Percentiles rank a stretch among this genome's conserved stretches.
These are phyloP conservation scores for Calonectria ilicicola DNA, from an alignment of 2,329 filamentous ascomycete species.

Conservation along the genomic window DNA sequence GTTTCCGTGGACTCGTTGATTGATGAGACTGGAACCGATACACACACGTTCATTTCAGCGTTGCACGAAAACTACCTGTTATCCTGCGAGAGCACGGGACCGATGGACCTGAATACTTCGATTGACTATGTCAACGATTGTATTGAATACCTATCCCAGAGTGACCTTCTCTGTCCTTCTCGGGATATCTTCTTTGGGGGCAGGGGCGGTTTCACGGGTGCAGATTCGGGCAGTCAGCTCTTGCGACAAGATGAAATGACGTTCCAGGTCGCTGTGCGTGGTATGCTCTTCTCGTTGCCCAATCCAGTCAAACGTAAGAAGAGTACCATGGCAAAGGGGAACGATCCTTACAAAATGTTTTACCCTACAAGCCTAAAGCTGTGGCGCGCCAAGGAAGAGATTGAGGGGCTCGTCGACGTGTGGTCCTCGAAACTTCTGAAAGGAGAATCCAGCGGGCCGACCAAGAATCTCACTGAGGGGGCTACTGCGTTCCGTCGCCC, in stretches of 20 bases:
- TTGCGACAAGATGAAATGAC: constrained; percentile 94
- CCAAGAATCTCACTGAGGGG: constrained; percentile 56
- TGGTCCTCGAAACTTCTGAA: constrained; percentile 73
- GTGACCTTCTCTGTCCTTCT: constrained; percentile 85
- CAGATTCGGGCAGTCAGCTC: constrained; percentile 75
- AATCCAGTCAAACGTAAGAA: constrained; percentile 83
- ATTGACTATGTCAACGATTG: constrained; percentile 87
- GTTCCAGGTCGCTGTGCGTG: constrained; percentile 90
- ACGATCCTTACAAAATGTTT: constrained; percentile 87
- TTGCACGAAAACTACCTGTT: constrained; percentile 94
- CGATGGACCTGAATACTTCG: constrained; percentile 67
- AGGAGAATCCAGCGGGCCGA: constrained; percentile 58
- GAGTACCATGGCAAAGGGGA: constrained; percentile 55
- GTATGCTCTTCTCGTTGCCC: constrained; percentile 86
- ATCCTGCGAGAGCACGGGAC: constrained; percentile 76
- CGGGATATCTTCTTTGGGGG: constrained; percentile 76
- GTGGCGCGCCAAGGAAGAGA: constrained; percentile 86
- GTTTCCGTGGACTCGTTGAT: constrained; percentile 82
- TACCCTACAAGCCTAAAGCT: constrained; percentile 88
- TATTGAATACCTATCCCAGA: constrained; percentile 87
- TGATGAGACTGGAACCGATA: constrained; percentile 93
- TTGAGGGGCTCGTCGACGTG: constrained; percentile 78
- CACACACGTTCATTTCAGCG: constrained; percentile 87
- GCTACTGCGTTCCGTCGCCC: constrained; percentile 63
- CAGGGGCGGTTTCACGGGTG: constrained; percentile 63